Evolutionary conservation across 495 filamentous ascomycete species (phyloP).

Genomic region (Lasiosphaeria hispida): DNA sequence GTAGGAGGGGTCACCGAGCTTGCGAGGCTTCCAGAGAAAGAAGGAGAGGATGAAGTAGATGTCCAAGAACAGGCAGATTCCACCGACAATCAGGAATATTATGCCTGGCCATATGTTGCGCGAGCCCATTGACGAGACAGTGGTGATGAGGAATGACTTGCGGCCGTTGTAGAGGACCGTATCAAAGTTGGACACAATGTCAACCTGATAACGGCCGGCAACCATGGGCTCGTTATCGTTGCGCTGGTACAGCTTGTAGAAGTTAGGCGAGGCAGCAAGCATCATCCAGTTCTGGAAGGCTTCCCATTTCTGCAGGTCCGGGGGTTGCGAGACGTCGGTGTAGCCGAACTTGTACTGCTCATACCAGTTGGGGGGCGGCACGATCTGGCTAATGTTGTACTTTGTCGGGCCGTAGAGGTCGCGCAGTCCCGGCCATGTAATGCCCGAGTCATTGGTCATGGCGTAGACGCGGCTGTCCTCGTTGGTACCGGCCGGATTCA

Average conservation of each 20-base stretch:
- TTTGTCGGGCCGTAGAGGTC: slow-evolving; percentile 67
- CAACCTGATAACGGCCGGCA: slow-evolving; percentile 61
- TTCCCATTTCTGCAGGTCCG: slow-evolving; percentile 68
- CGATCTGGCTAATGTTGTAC: slow-evolving; percentile 58
- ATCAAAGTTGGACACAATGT: slow-evolving; percentile 63
- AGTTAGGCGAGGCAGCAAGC: slow-evolving; percentile 90
- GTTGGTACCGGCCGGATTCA: slow-evolving; percentile 39
- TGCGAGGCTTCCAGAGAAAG: slow-evolving; percentile 82
- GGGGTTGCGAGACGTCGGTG: slow-evolving; percentile 57
- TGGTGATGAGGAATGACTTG: slow-evolving; percentile 92
- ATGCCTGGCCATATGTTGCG: slow-evolving; percentile 96
- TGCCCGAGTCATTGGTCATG: slow-evolving; percentile 70
- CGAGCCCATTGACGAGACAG: slow-evolving; percentile 90
- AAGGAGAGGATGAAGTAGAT: slow-evolving; percentile 85
- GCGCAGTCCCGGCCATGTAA: slow-evolving; percentile 82
- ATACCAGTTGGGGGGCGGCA: slow-evolving; percentile 85
- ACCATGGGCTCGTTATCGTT: slow-evolving; percentile 71
- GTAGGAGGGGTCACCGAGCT: slow-evolving; percentile 97
- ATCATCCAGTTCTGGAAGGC: slow-evolving; percentile 98
- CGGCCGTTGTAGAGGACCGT: slow-evolving; percentile 81
- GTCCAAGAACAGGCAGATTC: slow-evolving; percentile 85
- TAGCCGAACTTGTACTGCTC: slow-evolving; percentile 64
- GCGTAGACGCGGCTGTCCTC: slow-evolving; percentile 50
- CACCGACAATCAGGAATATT: slow-evolving; percentile 90
- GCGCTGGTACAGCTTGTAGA: slow-evolving; percentile 83